phyloP scores from a whole-genome alignment of 2,329 filamentous ascomycete species.

The Pestalotiopsis sp. region DNA sequence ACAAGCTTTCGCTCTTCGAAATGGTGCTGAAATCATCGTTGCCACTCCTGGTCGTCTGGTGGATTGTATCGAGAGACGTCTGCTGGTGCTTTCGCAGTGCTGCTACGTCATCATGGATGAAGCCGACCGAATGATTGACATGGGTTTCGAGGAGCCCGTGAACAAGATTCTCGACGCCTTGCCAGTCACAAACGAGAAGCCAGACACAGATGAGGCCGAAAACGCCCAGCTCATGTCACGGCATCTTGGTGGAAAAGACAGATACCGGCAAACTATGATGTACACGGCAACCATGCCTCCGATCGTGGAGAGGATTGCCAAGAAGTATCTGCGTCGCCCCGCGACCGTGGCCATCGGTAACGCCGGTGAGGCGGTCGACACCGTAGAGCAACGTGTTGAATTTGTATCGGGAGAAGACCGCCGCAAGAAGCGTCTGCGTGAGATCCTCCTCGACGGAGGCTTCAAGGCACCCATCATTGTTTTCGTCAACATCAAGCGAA shows the following conservation, averaged over 20 bases:
- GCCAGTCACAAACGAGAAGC: conserved; percentile 91
- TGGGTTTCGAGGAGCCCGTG: conserved; percentile 95
- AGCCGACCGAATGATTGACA: conserved; percentile 98
- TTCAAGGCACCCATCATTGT: conserved; percentile 94
- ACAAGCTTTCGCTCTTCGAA: conserved; percentile 84
- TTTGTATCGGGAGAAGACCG: conserved; percentile 90
- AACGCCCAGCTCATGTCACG: conserved; percentile 82
- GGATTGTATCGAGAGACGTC: conserved; percentile 91
- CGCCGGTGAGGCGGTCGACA: conserved; percentile 93
- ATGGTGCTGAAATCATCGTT: conserved; percentile 96
- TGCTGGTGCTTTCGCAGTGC: conserved; percentile 92
- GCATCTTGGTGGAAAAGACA: conserved; percentile 73
- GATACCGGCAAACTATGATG: conserved; percentile 99
- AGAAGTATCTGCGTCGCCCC: conserved; percentile 90
- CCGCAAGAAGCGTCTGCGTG: conserved; percentile 91
- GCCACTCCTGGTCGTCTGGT: conserved; percentile 97
- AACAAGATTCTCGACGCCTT: conserved; percentile 97
- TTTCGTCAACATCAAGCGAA: conserved; percentile 99
- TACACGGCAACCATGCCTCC: conserved; percentile 98
- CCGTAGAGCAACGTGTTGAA: conserved; percentile 95
- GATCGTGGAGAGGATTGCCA: conserved; percentile 91
- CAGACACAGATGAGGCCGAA: conserved; percentile 90
- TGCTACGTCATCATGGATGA: conserved; percentile 99
- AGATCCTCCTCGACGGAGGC: conserved; percentile 80
- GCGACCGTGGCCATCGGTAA: conserved; percentile 96